A percentile compares a stretch with the other conserved stretches of the same genome.
Conservation (phyloP, 257 asterid genomes). For the Coffea eugenioides region DNA sequence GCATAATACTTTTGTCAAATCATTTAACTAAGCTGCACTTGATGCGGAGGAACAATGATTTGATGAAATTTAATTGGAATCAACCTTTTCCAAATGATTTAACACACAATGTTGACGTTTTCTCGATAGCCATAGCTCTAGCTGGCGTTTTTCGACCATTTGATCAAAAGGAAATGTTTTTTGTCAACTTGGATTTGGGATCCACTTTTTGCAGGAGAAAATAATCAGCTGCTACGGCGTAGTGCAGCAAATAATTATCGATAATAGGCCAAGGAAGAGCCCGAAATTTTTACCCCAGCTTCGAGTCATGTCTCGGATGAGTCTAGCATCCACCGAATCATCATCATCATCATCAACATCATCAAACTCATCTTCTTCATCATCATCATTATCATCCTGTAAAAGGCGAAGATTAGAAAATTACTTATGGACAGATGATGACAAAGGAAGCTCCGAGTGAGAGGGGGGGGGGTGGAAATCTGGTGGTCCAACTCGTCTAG, state of each 20-base stretch:
- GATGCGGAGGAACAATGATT: not conserved
- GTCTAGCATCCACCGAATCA: conserved; percentile 41
- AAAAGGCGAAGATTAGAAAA: conserved; percentile 77
- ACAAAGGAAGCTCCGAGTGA: conserved; percentile 42
- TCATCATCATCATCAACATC: conserved; percentile 28
- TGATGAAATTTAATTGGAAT: not conserved
- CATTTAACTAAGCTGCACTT: not conserved
- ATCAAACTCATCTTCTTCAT: conserved; percentile 39
- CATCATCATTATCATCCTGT: conserved; percentile 49
- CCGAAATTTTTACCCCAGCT: conserved; percentile 77
- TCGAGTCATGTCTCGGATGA: conserved; percentile 70
- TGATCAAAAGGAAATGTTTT: not conserved
- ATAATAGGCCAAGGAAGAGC: conserved; percentile 42
- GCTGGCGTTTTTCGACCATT: not conserved
- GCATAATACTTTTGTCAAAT: not conserved
- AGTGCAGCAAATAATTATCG: conserved; percentile 29
- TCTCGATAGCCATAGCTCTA: not conserved
- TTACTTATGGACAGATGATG: conserved; percentile 53
- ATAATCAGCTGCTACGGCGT: conserved; percentile 56
- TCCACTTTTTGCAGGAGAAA: conserved; percentile 51
- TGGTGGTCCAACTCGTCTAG: conserved; percentile 46
- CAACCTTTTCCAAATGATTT: not conserved
- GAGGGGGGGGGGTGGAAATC: not conserved
- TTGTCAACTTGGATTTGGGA: not conserved
- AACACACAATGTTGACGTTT: not conserved